Percentiles rank a stretch among this genome's conserved stretches.
Conservation (phyloP, 1,139 yeast genomes). For the Cylindricascospora bacillispora region DNA sequence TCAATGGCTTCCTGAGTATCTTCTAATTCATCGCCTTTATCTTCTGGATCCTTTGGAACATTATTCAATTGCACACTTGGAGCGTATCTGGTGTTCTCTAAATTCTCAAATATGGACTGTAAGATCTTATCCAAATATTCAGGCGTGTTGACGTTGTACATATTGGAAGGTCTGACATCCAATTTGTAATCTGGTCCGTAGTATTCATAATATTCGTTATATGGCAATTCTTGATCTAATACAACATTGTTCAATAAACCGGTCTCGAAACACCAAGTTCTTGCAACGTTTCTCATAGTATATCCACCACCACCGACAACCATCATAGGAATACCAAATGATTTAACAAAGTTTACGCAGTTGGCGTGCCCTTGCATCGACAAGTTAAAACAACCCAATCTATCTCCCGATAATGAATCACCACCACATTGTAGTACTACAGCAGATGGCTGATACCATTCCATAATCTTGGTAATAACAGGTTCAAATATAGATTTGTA, state of each 20-base stretch:
- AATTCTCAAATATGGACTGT: slow-evolving; percentile 61
- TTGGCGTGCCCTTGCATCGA: slow-evolving; percentile 91
- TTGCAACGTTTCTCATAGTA: slow-evolving; percentile 91
- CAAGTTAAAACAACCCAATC: slow-evolving; percentile 85
- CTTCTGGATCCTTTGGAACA: slow-evolving; percentile 80
- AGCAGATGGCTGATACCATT: slow-evolving; percentile 78
- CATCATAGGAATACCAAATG: slow-evolving; percentile 78
- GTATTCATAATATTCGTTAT: slow-evolving; percentile 92
- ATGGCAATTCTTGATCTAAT: slow-evolving; percentile 76
- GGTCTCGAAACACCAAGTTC: slow-evolving; percentile 94
- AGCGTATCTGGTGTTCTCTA: slow-evolving; percentile 83
- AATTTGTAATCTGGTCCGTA: slow-evolving; percentile 92
- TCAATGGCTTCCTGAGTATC: slow-evolving; percentile 65
- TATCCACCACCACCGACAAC: slow-evolving; percentile 98
- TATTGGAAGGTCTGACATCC: slow-evolving; percentile 89
- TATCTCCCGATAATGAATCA: slow-evolving; percentile 85
- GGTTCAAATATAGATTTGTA: slow-evolving; percentile 69
- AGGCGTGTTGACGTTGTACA: slow-evolving; percentile 93
- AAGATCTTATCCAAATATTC: slow-evolving; percentile 82
- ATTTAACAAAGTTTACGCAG: slow-evolving; percentile 75
- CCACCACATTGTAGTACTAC: slow-evolving; percentile 97
- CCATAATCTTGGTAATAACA: slow-evolving; percentile 75
- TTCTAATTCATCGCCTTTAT: slow-evolving; percentile 71
- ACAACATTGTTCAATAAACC: slow-evolving; percentile 73
- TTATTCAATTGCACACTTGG: slow-evolving; percentile 91